Evolutionary conservation across 2,329 filamentous ascomycete species (phyloP), one percentile per base, ranked within the genome.

Genomic region (Colletotrichum endophyticum): DNA sequence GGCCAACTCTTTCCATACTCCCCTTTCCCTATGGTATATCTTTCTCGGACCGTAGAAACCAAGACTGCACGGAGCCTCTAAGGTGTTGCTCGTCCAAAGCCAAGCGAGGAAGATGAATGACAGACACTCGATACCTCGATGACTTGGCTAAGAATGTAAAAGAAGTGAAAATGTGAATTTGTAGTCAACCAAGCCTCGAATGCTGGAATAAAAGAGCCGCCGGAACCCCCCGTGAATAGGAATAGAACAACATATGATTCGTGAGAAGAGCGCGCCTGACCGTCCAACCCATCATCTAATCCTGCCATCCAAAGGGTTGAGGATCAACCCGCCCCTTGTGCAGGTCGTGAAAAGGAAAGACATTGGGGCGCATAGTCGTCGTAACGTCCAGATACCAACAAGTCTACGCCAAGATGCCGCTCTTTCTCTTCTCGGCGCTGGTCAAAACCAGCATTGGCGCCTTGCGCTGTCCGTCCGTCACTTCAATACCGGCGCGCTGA

Each of bases 381-480:
- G 71, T 78, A 69, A 78, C 62, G 76, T 75, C 71, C 39, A 32
- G 49, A 28, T 27, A 53, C 28, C 59, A 64, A 68, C 72, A 75
- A 72, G 59, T 56, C 66, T 77, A 77, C n/a, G 77, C 73, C 70
- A 75, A 44, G n/a, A 76, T 69, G 78, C 84, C 82, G 85, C 91
- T 94, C 90, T 95, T 98, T 85, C 96, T 94, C 92, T 98, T 98
- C 89, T 98, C 96, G 78, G 93, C 94, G 84, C 93, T 96, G 79
- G 95, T 96, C 79, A 98, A 91, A 79, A 98, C 94, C 83, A 98
- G 92, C 89, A 96, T 94, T 70, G 95, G 94, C 80, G 94, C 94
- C 89, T 94, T 96, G 86, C 95, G 95, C 86, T 95, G 92, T 75
- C 90, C 89, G 78, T 91, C 89, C 68, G 86, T 85, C 57, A 87